Evolutionary conservation across 129 eudicot species (phyloP).

Genomic region (Lactuca sativa): DNA sequence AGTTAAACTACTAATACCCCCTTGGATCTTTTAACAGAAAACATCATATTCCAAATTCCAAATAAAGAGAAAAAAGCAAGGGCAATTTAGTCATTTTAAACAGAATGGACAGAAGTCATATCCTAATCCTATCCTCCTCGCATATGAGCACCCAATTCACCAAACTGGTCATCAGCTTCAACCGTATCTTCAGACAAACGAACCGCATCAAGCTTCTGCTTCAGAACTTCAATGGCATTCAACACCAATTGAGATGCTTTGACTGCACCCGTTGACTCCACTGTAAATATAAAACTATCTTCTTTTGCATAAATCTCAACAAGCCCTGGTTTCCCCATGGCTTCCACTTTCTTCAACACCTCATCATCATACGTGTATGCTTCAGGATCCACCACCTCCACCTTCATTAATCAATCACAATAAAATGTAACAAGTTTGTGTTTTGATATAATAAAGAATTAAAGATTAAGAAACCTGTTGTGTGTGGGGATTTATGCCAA

Average conservation of each 20-base stretch:
- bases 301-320: conserved; percentile 88
- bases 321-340: conserved; percentile 91
- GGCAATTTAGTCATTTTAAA: not conserved
- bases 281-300: conserved; percentile 91
- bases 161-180: conserved; percentile 94
- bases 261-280: conserved; percentile 89
- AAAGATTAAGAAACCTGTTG: conserved; percentile 52
- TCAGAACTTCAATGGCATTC: conserved; percentile 84
- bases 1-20: not conserved
- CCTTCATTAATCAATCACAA: conserved; percentile 30
- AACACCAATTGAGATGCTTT: conserved; percentile 89
- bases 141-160: conserved; percentile 97
- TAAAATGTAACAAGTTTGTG: not conserved
- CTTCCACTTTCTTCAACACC: conserved; percentile 87
- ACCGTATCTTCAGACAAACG: conserved; percentile 85
- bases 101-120: no score
- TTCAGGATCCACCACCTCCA: conserved; percentile 77
- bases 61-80: not conserved
- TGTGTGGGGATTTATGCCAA: conserved; percentile 60
- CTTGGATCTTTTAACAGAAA: not conserved
- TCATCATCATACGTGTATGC: conserved; percentile 93
- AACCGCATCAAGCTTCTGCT: conserved; percentile 96
- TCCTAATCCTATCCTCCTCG: conserved; percentile 50
- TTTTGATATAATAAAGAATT: not conserved
- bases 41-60: not conserved